Base-by-base conservation (phyloP, 2,329 filamentous ascomycete species). In the Aspergillus pseudoterreus region DNA sequence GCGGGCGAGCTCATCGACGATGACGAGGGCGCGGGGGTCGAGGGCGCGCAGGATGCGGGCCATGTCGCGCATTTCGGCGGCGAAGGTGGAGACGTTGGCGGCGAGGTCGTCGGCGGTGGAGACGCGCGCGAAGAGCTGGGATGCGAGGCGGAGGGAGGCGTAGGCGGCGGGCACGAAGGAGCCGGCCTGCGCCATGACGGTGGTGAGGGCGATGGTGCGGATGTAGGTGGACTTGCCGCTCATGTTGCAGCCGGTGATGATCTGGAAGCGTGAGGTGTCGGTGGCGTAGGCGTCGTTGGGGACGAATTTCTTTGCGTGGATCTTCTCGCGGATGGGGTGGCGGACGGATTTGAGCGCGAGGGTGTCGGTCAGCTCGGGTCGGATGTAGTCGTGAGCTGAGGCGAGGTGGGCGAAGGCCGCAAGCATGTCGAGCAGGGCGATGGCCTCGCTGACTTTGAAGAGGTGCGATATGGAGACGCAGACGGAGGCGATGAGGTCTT, bases 241-340 rank as follows among this genome's bases (percentile, higher is more conserved):
- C 94, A 99, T 99, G 62, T 99, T 99, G 68, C 90, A 95, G 3
- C 94, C 92, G 0, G 92, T 97, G 56, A 99, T 86, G 55, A 97
- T 87, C 58, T 97, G 92, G 63, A 96, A 95, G 1, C 92, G 84
- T 33, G 85, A 84, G 54, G 92, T 85, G 32, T 87, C 80, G 0
- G 86, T 88, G 2, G 90, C 87, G 62, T 92, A 97, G 24, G 92
- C 88, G 63, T 97, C 92, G 57, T 97, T 97, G 0, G 94, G 88
- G 3, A 97, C 78, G 64, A 88, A 95, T 19, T 82, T 83, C 43
- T 80, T 80, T 1, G 76, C 73, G 57, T 89, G 83, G 2, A 85
- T 82, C 64, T 85, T 88, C 71, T 95, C 90, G 4, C 85, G 77
- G 51, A 95, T 86, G 0, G 90, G 89, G 66, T 96, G 90, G 27